Percentiles rank a stretch among this genome's conserved stretches.
These are phyloP conservation scores for Phytophthora citricola DNA, from an alignment of 352 stramenopile species.

Conservation along the genomic window DNA sequence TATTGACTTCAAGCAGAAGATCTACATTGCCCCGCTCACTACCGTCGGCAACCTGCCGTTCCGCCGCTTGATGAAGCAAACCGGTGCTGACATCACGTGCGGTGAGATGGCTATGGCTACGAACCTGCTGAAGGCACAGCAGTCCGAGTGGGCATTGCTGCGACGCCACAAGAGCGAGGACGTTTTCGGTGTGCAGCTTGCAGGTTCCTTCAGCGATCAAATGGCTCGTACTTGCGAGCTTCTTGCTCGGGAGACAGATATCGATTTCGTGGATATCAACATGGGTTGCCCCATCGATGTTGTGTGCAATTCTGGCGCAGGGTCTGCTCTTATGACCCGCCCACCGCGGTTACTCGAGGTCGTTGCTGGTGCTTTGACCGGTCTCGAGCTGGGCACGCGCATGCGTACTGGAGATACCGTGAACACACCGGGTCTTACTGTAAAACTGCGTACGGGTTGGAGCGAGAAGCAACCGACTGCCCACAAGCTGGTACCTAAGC, in stretches of 20 bases:
- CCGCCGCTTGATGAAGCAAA: conserved; percentile 97
- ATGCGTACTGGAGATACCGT: conserved; percentile 38
- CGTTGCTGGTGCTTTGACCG: conserved; percentile 88
- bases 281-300: conserved; percentile 99
- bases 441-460: conserved; percentile 99
- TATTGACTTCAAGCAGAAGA: conserved; percentile 97
- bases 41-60: conserved; percentile 99
- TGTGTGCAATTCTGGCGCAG: conserved; percentile 86
- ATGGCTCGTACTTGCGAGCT: conserved; percentile 94
- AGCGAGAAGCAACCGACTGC: conserved; percentile 95
- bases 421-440: conserved; percentile 87
- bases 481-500: conserved; percentile 93
- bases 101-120: conserved; percentile 98
- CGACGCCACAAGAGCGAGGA: conserved; percentile 97
- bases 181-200: conserved; percentile 98
- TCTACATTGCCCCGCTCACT: conserved; percentile 99
- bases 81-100: conserved; percentile 99
- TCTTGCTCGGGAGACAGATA: conserved; percentile 91
- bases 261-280: conserved; percentile 99
- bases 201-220: conserved; percentile 92
- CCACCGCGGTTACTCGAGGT: conserved; percentile 91
- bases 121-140: conserved; percentile 94
- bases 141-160: conserved; percentile 97
- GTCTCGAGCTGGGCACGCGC: conserved; percentile 72
- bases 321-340: conserved; percentile 95